Percentiles rank a stretch among this genome's conserved stretches.
Evolutionary conservation across 352 stramenopile species (phyloP).

Genomic region (Pythium aristosporum): DNA sequence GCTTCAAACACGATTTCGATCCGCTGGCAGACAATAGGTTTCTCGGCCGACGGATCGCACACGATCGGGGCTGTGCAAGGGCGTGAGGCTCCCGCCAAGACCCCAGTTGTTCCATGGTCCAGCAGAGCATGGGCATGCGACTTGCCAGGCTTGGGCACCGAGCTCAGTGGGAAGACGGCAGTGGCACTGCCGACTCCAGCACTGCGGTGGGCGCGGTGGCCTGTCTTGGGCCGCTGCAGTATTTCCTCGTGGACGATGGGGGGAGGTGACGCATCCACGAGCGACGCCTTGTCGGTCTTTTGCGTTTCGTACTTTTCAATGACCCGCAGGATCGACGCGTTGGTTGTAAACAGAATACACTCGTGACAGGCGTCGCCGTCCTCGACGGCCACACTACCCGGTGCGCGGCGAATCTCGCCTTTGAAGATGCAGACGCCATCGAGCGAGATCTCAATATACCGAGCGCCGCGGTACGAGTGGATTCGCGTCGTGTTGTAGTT

Average conservation of each 20-base stretch:
- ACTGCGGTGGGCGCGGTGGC: conserved; percentile 39
- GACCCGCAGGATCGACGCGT: conserved; percentile 62
- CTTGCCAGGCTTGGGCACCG: conserved; percentile 42
- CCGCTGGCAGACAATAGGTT: conserved; percentile 43
- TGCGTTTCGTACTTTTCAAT: conserved; percentile 85
- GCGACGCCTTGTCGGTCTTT: conserved; percentile 20
- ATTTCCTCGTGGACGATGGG: background rate
- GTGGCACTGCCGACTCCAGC: conserved; percentile 10
- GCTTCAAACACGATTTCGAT: conserved; percentile 59
- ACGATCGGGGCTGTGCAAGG: conserved; percentile 66
- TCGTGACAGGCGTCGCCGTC: conserved; percentile 70
- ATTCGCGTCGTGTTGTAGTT: conserved; percentile 89
- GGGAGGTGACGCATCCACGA: background rate
- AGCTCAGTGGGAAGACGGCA: conserved; percentile 34
- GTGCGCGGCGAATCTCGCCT: conserved; percentile 70
- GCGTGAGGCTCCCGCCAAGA: conserved; percentile 18
- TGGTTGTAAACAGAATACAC: conserved; percentile 85
- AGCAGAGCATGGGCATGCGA: conserved; percentile 16
- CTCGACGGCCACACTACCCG: conserved; percentile 49
- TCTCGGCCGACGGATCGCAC: conserved; percentile 39
- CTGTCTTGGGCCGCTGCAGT: conserved; percentile 53
- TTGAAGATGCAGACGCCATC: conserved; percentile 75
- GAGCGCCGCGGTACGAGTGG: conserved; percentile 67
- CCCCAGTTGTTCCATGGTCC: background rate
- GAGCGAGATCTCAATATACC: conserved; percentile 63